Evolutionary conservation across 495 filamentous ascomycete species (phyloP).

Genomic region (Chaetomium fimeti): DNA sequence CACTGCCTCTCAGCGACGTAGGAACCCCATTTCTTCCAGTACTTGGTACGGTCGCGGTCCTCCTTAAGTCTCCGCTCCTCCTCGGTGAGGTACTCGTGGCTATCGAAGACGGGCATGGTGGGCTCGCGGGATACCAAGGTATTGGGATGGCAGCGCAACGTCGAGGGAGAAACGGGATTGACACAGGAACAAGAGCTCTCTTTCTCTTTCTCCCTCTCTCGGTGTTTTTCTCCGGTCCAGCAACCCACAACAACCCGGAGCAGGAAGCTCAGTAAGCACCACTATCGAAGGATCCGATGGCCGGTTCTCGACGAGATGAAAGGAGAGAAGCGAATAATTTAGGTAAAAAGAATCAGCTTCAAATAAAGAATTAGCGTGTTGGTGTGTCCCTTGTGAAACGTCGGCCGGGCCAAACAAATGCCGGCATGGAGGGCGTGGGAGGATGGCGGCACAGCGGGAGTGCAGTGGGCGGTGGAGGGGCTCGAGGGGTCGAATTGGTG

Average conservation of each 20-base stretch:
- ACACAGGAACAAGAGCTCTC: background rate
- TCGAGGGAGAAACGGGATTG: background rate
- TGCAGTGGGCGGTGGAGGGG: background rate
- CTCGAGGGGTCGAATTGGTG: conserved; percentile 13
- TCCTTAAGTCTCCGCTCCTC: conserved; percentile 88
- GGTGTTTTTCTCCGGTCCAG: background rate
- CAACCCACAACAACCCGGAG: background rate
- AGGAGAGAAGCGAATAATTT: background rate
- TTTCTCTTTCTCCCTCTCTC: background rate
- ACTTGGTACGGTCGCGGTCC: conserved; percentile 72
- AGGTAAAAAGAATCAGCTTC: background rate
- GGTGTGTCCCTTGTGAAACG: conserved; percentile 9
- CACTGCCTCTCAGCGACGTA: conserved; percentile 79
- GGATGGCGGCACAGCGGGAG: too few relatives aligned
- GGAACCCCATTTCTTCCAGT: conserved; percentile 95
- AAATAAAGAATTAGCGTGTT: background rate
- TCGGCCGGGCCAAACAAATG: conserved; percentile 1
- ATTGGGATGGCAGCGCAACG: background rate
- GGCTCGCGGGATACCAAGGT: background rate
- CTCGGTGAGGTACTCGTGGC: conserved; percentile 75
- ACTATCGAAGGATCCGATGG: background rate
- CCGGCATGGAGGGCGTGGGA: background rate
- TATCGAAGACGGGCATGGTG: conserved; percentile 82
- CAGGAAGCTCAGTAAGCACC: conserved; percentile 17
- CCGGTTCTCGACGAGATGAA: background rate